Base-by-base conservation (phyloP, 1,284 basidiomycete species). In the Trichosporon coremiiforme region DNA sequence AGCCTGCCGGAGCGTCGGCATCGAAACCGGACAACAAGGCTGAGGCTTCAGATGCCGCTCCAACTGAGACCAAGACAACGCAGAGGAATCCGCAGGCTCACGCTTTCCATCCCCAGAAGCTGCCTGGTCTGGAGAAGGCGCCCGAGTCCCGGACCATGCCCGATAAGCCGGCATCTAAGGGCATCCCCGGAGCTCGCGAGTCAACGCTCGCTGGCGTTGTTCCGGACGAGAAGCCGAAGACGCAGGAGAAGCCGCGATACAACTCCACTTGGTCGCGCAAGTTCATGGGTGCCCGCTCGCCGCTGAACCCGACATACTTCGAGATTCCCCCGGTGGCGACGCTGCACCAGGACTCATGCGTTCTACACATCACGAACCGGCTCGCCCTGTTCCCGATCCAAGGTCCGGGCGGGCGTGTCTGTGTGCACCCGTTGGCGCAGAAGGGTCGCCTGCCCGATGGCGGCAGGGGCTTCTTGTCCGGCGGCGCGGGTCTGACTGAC, bases 391-490 rank as follows among this genome's bases (percentile, higher is more conserved):
- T 84, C 76, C 85, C 85, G 3, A 79, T 85, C 25, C 77, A 83
- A 12, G 85, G 85, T 1, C 79, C 85, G 0, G 85, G 85, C 13
- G 85, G 85, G 0, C 74, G 84, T n/a, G 71, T 86, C 13, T 82
- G 76, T 2, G 78, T 84, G 0, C 84, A 85, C 71, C 76, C 83
- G 0, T 65, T 85, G 17, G 64, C 69, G 3, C 75, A 79, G 64
- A 84, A 81, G 68, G 85, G 85, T 0, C 74, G 85, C 10, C 70
- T 86, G 36, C 77, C 80, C 0, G 68, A 73, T n/a, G 79, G 80
- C 5, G 79, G 79, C 13, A 74, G 77, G 57, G 79, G 79, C 0
- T 82, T 79, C 70, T 67, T 86, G 8, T 76, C 78, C 1, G 78
- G 74, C 10, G 85, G 84, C 7, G 77, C 80, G 1, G 80, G 80